Evolutionary conservation across 805 yeast species (phyloP), one percentile per base, ranked within the genome.

Genomic region (Hanseniaspora mollemarum): DNA sequence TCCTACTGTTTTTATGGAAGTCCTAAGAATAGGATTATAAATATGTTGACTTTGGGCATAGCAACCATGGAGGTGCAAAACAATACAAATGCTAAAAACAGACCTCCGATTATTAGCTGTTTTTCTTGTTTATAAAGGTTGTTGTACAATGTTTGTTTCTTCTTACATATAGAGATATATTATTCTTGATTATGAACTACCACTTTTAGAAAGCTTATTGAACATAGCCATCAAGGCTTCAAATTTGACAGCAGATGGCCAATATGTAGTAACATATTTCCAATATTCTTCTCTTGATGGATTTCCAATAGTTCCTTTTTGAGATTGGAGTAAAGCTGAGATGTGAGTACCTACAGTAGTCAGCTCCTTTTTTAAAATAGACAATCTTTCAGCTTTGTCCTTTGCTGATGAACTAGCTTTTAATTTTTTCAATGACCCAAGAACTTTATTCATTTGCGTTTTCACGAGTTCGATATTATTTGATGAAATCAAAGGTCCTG

Each of bases 241-340:
- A 54, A 90, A 81, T 38, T 83, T 77, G n/a, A 81, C 95, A 54
- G 76, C 75, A 3, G 79, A 83, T 2, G 96, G 96, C 96, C 96
- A 87, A 67, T 79, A 87, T 49, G 76, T 74, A 19, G 87, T 73
- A 4, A 92, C 86, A 62, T 81, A 86, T 28, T 83, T 76, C 95
- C 96, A 87, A 60, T 21, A 68, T 2, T 32, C 43, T 16, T 37
- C 44, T 28, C 16, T 36, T 4, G 36, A 68, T 15, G 56, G 56
- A 2, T 59, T 58, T 2, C 54, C 54, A 0, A 61, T 58, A 16
- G 62, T 58, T 15, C 53, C 52, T 21, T 69, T 70, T 36, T 65
- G 65, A 48, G 64, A 59, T 32, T 70, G 75, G 4, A 46, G 7
- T 7, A 46, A 16, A 7, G 25, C 16, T 9, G 38, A 36, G 50